Evolutionary conservation across 495 filamentous ascomycete genomes (phyloP).

Genomic region (Penicillium lividum): DNA sequence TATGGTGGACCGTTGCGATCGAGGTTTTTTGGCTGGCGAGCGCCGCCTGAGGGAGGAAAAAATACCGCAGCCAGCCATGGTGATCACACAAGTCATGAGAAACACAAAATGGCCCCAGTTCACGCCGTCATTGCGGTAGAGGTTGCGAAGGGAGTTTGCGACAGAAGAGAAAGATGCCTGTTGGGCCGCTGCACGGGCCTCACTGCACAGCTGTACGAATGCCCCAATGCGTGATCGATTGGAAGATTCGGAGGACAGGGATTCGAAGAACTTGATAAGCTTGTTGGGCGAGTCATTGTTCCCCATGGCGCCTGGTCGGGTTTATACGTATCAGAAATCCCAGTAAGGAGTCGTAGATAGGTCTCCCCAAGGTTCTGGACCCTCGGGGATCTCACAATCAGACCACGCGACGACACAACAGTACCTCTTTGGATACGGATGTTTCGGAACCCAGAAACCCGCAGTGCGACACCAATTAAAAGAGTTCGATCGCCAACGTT

Average conservation of each 20-base stretch:
- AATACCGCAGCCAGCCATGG: slow-evolving; percentile 47
- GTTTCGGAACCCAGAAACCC: neutral
- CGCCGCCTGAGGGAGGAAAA: slow-evolving; percentile 38
- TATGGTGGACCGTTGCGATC: slow-evolving; percentile 24
- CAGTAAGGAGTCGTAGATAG: neutral
- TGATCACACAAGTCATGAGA: slow-evolving; percentile 36
- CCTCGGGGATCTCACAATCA: slow-evolving; percentile 12
- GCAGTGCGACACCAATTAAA: slow-evolving; percentile 30
- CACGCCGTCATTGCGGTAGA: slow-evolving; percentile 32
- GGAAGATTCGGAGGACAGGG: slow-evolving; percentile 15
- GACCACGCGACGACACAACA: slow-evolving; percentile 21
- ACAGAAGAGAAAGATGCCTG: slow-evolving; percentile 22
- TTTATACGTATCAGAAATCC: slow-evolving; percentile 12
- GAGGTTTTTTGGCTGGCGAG: slow-evolving; percentile 14
- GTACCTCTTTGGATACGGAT: slow-evolving; percentile 20
- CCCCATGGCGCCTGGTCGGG: slow-evolving; percentile 23
- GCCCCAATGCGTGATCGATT: slow-evolving; percentile 16
- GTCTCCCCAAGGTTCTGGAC: slow-evolving; percentile 18
- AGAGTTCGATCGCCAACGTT: slow-evolving; percentile 29
- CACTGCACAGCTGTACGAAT: slow-evolving; percentile 20
- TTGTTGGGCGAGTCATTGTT: slow-evolving; percentile 12
- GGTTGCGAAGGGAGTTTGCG: slow-evolving; percentile 22
- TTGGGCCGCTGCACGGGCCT: slow-evolving; percentile 19
- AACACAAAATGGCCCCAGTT: slow-evolving; percentile 39
- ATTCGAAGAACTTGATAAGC: slow-evolving; percentile 20